Evolutionary conservation across 345 rosid species (phyloP), one percentile per base, ranked within the genome.

Genomic region (Excoecaria cochinchinensis): DNA sequence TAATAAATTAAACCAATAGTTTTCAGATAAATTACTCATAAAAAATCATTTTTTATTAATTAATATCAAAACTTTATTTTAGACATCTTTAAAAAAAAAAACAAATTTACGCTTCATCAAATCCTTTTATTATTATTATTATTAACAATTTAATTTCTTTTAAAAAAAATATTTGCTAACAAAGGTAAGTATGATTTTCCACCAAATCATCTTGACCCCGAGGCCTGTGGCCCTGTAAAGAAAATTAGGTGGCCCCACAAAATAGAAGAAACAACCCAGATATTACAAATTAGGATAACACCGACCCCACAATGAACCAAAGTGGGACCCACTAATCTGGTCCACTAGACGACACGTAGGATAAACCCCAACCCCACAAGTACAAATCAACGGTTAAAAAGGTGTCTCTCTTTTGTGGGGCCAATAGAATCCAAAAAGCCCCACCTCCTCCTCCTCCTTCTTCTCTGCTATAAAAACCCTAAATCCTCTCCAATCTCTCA

Each of bases 381-480:
- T 38, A 25, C 8, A 48, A 1, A 68, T 68, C 58, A 22, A 68
- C 57, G 58, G 71, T 15, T 48, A 6, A 50, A 47, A 22, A 21
- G 39, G 2, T 3, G 53, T 12, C 38, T 40, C 40, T 46, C 65
- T 48, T 1, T 25, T 25, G 78, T 65, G 69, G 80, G 83, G 77
- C 68, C 78, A 57, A 55, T 22, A 63, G 78, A 73, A 70, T 73
- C 50, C 15, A 46, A 10, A 31, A 40, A 65, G 63, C n/a, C 71
- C 58, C 67, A 17, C 50, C 22, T 9, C 1, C 39, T 16, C 48
- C 11, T 39, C 4, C 31, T 6, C 19, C 53, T 8, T 21, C 50
- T 59, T 9, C 47, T 14, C 68, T 11, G 4, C 36, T 24, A 72
- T 57, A 31, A 74, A 19, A 77, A 77, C 70, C 81, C 80, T 75